Base-by-base conservation (phyloP, 1,139 yeast genomes). In the Yamadazyma taylorii region DNA sequence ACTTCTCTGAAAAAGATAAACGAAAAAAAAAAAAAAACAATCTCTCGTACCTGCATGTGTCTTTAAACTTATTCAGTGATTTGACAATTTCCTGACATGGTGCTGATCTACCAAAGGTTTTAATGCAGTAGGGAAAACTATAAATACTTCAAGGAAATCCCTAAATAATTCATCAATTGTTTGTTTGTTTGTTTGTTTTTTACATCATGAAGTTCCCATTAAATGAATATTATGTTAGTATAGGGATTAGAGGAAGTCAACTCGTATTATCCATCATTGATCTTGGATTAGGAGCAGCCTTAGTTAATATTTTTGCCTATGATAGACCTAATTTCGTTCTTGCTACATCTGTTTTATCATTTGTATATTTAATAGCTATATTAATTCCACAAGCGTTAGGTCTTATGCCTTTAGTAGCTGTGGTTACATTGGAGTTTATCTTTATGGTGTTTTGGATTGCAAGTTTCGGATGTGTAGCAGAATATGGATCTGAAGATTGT, bases 251-350 rank as follows among this genome's bases (percentile, higher is more conserved):
- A 39, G 42, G 32, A 12, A 26, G 41, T 17, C 68, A 64, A 46
- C 15, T 53, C 4, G 16, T 61, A 5, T 56, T 60, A 31, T 38
- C 59, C 14, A 43, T 63, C 24, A 40, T 61, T 17, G 35, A 39
- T 8, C 50, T 64, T 23, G 67, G 60, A 3, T 42, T 62, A 8
- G 39, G 56, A 10, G 67, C 66, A 3, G 62, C 52, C 3, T 34
- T 52, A n/a, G 48, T 56, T 21, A 17, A 13, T 13, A 8, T 11
- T 5, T 19, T n/a, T 10, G 41, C 37, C 11, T 39, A 30, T 2
- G 25, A 34, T 17, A 46, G 58, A 38, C 46, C 46, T 13, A 50
- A 53, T 21, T 58, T 38, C 34, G 42, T 50, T 4, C 43, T 64
- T 30, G 62, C 56, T 5, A 42, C 48, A 17, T 42, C 60, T 3